Evolutionary conservation across 345 rosid species (phyloP), one percentile per base, ranked within the genome.

Genomic region (Linum trigynum): DNA sequence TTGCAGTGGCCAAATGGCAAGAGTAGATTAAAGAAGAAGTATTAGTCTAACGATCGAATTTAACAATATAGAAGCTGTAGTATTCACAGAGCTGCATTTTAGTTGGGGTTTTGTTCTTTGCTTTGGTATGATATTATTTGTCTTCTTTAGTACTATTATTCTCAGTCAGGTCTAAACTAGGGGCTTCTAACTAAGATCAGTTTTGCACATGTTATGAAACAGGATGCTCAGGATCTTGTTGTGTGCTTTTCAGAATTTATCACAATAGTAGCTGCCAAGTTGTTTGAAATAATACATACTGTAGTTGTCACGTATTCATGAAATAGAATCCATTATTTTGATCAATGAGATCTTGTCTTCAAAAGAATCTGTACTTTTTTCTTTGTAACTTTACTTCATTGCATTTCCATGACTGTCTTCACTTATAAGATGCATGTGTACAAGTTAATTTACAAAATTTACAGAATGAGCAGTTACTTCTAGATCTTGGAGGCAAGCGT

Each of bases 401-500:
- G 14, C 53, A 9, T 12, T 48, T 48, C 14, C 53, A 48, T 48
- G 53, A 48, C 53, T 48, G 53, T 1, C 12, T 3, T 3, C 1
- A 9, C 14, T 48, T 9, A 48, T 48, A 48, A 48, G 38, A 57
- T 57, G 38, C 61, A 57, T 16, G 36, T 17, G 3, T 17, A 17
- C 38, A 57, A 37, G 32, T 23, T 23, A 23, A 48, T 12, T 48
- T 15, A 15, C 9, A 48, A 43, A 64, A 68, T 83, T 73, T 55
- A 86, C 76, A 65, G 65, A 75, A 72, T 67, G 62, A 63, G 77
- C 73, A 75, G 80, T 80, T 77, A 66, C 32, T 76, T 80, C 67
- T 80, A 86, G 96, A 80, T 88, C 64, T 66, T 75, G 72, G 96
- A 88, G 75, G 70, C 86, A 42, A 91, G 83, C 55, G 79, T 86